Conservation (phyloP, 306 rosid genomes). For the Begonia peltatifolia region DNA sequence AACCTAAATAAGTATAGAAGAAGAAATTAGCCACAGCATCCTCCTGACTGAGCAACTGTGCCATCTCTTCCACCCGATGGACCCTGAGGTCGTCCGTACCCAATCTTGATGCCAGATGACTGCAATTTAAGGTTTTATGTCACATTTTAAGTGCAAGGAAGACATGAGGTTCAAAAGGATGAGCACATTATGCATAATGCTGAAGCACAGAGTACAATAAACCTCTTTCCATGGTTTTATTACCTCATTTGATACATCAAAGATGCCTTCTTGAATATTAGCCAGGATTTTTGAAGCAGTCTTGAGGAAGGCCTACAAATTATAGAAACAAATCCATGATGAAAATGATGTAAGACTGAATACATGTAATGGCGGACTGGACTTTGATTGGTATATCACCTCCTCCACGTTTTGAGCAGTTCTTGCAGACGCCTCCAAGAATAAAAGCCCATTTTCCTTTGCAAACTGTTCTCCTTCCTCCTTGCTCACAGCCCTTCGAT, state of each 20-base stretch:
- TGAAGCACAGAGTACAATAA: background rate
- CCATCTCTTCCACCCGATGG: background rate
- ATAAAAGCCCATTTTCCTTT: constrained; percentile 86
- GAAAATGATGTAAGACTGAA: background rate
- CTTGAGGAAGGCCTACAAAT: constrained; percentile 70
- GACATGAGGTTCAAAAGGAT: too few species aligned
- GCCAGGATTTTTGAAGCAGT: constrained; percentile 91
- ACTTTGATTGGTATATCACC: constrained; percentile 25
- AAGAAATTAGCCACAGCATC: background rate
- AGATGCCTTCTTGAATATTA: constrained; percentile 92
- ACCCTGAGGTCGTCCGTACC: background rate
- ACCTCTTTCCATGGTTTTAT: constrained; percentile 7
- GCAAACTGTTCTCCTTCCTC: constrained; percentile 99
- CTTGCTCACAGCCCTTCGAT: constrained; percentile 96
- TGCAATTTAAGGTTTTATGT: background rate
- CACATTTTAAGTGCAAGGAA: background rate
- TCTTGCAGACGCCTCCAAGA: constrained; percentile 98
- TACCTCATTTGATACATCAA: constrained; percentile 97
- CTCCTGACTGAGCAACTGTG: background rate
- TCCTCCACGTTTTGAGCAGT: constrained; percentile 98
- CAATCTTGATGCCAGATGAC: constrained; percentile 1
- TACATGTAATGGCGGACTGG: background rate
- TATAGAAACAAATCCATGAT: background rate
- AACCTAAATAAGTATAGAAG: too few species aligned
- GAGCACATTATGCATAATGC: background rate